phyloP scores from a whole-genome alignment of 108 stramenopile species.

The Conticribra guillardii region DNA sequence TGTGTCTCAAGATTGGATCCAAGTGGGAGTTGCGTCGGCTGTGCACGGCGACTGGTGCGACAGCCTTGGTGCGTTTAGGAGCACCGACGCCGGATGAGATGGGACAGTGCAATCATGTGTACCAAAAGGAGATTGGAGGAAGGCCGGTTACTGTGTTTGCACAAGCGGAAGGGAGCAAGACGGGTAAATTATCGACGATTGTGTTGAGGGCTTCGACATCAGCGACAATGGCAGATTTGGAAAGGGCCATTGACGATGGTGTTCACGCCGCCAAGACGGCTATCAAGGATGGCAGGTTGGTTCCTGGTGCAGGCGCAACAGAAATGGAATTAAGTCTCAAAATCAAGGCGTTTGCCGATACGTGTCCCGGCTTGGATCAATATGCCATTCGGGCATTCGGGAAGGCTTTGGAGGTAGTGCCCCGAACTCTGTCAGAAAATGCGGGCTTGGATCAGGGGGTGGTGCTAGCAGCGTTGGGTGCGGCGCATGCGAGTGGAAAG shows the following conservation, averaged over 20 bases:
- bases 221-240: constrained; percentile 94
- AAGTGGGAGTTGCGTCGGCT: constrained; percentile 99
- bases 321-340: constrained; percentile 93
- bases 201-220: constrained; percentile 94
- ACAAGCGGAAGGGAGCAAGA: constrained; percentile 71
- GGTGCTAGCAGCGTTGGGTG: constrained; percentile 84
- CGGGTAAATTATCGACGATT: constrained; percentile 90
- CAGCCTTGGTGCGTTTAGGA: constrained; percentile 95
- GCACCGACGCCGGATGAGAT: constrained; percentile 97
- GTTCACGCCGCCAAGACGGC: constrained; percentile 88
- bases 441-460: constrained; percentile 91
- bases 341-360: constrained; percentile 84
- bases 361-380: constrained; percentile 96
- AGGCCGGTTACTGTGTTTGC: constrained; percentile 91
- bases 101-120: constrained; percentile 78
- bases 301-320: constrained; percentile 94
- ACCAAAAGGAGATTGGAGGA: constrained; percentile 90
- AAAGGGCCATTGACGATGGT: constrained; percentile 97
- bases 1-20: constrained; percentile 89
- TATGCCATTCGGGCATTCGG: constrained; percentile 98
- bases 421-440: constrained; percentile 95
- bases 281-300: constrained; percentile 89
- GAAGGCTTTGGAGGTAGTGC: constrained; percentile 95
- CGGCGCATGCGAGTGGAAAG: constrained; percentile 91
- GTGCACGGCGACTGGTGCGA: constrained; percentile 93